phyloP scores from a whole-genome alignment of 305 asterid species.

The Lippia alba region DNA sequence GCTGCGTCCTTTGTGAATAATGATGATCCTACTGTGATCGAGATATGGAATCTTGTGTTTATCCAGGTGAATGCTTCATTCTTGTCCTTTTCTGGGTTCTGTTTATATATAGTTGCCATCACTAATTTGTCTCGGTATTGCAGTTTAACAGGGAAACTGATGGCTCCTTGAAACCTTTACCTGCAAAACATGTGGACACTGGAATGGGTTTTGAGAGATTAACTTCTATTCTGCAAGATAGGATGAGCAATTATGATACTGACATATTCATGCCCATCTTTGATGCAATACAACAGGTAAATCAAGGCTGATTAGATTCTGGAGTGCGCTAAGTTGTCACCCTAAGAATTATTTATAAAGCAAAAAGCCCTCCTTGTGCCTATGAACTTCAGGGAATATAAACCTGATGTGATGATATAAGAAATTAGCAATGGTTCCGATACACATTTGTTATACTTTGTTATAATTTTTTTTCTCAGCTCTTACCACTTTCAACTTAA shows the following conservation, averaged over 20 bases:
- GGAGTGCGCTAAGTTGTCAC: conserved; percentile 20
- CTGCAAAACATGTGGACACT: conserved; percentile 95
- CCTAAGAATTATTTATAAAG: conserved; percentile 5
- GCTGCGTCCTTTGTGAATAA: conserved; percentile 80
- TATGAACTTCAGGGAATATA: conserved; percentile 1
- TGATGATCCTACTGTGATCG: conserved; percentile 94
- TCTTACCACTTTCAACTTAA: conserved; percentile 16
- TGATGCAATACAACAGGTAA: conserved; percentile 82
- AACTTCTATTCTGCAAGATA: conserved; percentile 89
- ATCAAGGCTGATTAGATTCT: conserved; percentile 4
- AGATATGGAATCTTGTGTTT: conserved; percentile 97
- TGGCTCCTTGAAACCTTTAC: conserved; percentile 84
- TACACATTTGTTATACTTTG: background rate
- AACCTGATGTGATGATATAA: conserved; percentile 22
- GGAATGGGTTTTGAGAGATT: conserved; percentile 98
- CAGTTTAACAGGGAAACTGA: conserved; percentile 96
- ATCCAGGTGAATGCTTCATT: conserved; percentile 68
- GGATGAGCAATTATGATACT: conserved; percentile 98
- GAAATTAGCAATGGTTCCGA: conserved; percentile 3
- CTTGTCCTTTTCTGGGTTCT: conserved; percentile 16
- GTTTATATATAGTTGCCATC: conserved; percentile 23
- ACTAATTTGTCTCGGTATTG: conserved; percentile 31
- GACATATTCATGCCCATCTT: conserved; percentile 88
- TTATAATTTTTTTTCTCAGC: conserved; percentile 14
- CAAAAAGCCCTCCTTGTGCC: background rate